Evolutionary conservation across 2,329 filamentous ascomycete genomes (phyloP), one percentile per base, ranked within the genome.

Genomic region (Tolypocladium tropicale): DNA sequence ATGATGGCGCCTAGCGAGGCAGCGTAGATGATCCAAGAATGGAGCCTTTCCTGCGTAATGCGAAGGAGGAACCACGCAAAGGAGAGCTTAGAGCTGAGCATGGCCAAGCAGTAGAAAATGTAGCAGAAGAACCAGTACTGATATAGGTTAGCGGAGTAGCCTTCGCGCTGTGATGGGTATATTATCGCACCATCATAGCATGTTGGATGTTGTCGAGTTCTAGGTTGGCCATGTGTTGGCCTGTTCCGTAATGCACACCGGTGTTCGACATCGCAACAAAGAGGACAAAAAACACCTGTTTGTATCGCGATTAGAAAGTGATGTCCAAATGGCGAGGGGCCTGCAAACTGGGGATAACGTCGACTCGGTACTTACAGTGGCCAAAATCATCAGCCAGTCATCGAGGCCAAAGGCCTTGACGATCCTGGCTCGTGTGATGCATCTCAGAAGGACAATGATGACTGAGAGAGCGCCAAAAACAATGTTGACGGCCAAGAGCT

Each of bases 51-150:
- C 56, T 69, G 64, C 7, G 72, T 70, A 53, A 76, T 70, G 49
- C 74, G 73, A 18, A 74, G 65, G 23, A 76, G 66, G 54, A 76
- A 74, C 56, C 64, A 69, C n/a, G 68, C 71, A 59, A 76, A 75
- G 33, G 74, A 76, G 18, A 74, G 63, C 57, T 76, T 76, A 54
- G 68, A 70, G 12, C 65, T 55, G 21, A 72, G 66, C 70, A 73
- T 72, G 23, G 66, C 62, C 33, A 68, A 48, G 49, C 65, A 67
- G 60, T 72, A 73, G 65, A 65, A 68, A 21, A 72, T 57, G 52
- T 72, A 72, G 60, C 70, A 72, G 56, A 67, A 68, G 70, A 70
- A 73, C 70, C 70, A 73, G 46, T 61, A 70, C 64, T 69, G n/a
- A 5, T 28, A n/a, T 1, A 18, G 14, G 21, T 23, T 14, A n/a